Evolutionary conservation across 1,284 basidiomycete genomes (phyloP), one percentile per base, ranked within the genome.

Genomic region (Porogramme epimiltina): DNA sequence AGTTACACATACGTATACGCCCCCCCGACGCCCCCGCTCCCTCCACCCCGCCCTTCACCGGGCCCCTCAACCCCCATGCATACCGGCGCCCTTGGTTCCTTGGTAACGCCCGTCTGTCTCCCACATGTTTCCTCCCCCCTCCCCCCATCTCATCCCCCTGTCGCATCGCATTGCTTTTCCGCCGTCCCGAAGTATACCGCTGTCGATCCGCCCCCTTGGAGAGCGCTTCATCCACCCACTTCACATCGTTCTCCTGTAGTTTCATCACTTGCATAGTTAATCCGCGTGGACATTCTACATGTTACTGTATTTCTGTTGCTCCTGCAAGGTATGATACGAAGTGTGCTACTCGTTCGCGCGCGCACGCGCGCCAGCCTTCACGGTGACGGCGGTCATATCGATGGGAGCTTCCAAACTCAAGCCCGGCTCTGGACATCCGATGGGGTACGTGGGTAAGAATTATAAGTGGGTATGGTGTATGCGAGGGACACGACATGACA

Each of bases 281-380:
- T 48, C 37, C 31, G 50, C 54, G 38, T 54, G 62, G 62, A 61
- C 58, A 61, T 49, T 56, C 57, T 62, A 57, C 53, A 49, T 62
- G 58, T 58, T 63, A 63, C 60, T 68, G 66, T 68, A 69, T 60
- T 59, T 61, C 54, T 56, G 47, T 57, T 54, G 59, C 45, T 52
- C 51, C 50, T 51, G 49, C 47, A 49, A n/a, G 52, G 48, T 56
- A 62, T 63, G 54, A 60, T 60, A 58, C 50, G 47, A 42, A 25
- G 49, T 45, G 49, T 51, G 55, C 49, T 53, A 51, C 49, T 42
- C 47, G 48, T 10, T 20, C 6, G n/a, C n/a, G n/a, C n/a, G n/a
- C n/a, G n/a, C n/a, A n/a, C n/a, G n/a, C n/a, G n/a, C n/a, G n/a
- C n/a, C n/a, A n/a, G n/a, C n/a, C n/a, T n/a, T n/a, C n/a, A n/a